A percentile compares a stretch with the other conserved stretches of the same genome.
These are phyloP conservation scores for Sarocladium kiliense DNA, from an alignment of 2,329 filamentous ascomycete genomes.

Conservation along the genomic window DNA sequence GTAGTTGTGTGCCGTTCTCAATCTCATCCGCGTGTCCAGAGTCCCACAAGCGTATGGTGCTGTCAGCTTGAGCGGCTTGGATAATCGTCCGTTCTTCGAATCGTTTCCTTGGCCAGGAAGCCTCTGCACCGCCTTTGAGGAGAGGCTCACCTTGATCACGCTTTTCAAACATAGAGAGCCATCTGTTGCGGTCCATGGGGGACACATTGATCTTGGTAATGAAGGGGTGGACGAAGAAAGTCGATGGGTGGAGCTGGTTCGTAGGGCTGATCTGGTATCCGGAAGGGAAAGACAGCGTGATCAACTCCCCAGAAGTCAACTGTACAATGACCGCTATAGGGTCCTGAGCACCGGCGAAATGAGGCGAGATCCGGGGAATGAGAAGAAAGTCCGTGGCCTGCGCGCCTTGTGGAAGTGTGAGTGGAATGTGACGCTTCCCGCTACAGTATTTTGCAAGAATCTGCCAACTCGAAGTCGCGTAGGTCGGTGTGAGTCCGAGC, in stretches of 20 bases:
- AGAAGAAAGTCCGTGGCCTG: conserved; percentile 77
- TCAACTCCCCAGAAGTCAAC: conserved; percentile 79
- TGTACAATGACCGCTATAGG: conserved; percentile 79
- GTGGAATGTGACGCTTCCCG: conserved; percentile 64
- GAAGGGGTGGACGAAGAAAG: conserved; percentile 88
- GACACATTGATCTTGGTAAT: conserved; percentile 69
- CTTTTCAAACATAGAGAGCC: conserved; percentile 87
- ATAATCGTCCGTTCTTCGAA: conserved; percentile 82
- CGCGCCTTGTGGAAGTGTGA: conserved; percentile 72
- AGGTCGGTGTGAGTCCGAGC: conserved; percentile 80
- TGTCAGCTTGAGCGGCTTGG: conserved; percentile 83
- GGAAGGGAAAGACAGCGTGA: conserved; percentile 87
- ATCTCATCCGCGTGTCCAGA: conserved; percentile 87
- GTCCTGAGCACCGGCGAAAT: conserved; percentile 84
- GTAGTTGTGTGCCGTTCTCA: conserved; percentile 75
- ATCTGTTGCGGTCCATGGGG: conserved; percentile 69
- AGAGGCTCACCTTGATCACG: conserved; percentile 73
- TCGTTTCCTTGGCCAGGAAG: conserved; percentile 62
- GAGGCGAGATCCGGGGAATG: conserved; percentile 75
- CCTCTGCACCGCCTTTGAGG: conserved; percentile 73
- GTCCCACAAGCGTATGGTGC: conserved; percentile 90
- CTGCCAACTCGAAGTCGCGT: conserved; percentile 89
- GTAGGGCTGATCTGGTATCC: conserved; percentile 88
- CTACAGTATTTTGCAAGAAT: conserved; percentile 72
- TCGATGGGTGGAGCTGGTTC: conserved; percentile 83